A percentile compares a stretch with the other conserved stretches of the same genome.
Evolutionary conservation across 164 flowering plant genomes (phyloP).

Genomic region (grape (Vitis vinifera)): DNA sequence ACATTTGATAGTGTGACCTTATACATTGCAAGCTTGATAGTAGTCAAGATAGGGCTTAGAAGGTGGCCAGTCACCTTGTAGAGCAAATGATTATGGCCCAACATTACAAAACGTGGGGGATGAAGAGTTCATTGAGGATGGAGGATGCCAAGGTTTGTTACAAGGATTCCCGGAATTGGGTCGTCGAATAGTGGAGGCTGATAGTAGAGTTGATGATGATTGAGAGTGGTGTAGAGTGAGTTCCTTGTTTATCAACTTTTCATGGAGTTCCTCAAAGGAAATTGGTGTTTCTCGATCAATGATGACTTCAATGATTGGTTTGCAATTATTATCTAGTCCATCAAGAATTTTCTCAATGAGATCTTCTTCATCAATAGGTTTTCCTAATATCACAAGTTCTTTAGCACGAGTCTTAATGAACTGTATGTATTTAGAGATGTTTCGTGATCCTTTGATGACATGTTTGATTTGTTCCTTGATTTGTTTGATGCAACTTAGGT

Average conservation of each 20-base stretch:
- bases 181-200: too few species aligned
- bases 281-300: background rate
- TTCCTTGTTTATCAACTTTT: background rate
- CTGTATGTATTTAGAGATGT: background rate
- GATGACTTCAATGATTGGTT: background rate
- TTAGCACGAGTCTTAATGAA: background rate
- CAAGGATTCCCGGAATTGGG: background rate
- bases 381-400: background rate
- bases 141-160: background rate
- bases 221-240: too few species aligned
- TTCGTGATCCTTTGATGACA: background rate
- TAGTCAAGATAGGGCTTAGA: background rate
- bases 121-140: background rate
- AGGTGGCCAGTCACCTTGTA: background rate
- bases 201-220: too few species aligned
- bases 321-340: background rate
- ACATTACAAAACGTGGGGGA: background rate
- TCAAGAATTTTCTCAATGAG: background rate
- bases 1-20: background rate
- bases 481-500: background rate
- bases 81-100: background rate
- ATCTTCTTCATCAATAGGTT: background rate
- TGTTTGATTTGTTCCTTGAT: background rate
- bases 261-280: background rate
- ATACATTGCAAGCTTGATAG: too few species aligned